These are phyloP conservation scores for Breviolum minutum DNA, from an alignment of 73 alveolate genomes.

Conservation along the genomic window DNA sequence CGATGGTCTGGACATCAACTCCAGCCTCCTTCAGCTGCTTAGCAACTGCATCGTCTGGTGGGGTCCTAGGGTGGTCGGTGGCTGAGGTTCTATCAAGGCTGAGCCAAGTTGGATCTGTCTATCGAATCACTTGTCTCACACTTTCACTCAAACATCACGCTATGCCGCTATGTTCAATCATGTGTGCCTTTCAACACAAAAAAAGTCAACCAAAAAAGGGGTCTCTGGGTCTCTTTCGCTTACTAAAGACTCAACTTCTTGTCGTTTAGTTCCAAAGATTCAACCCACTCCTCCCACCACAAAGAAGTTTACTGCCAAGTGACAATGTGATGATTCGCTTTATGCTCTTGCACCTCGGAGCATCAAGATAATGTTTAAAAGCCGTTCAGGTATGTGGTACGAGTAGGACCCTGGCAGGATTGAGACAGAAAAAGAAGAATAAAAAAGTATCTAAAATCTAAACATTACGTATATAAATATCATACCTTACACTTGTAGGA, in stretches of 20 bases:
- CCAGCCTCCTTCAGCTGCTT: conserved; percentile 82
- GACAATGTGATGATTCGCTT: conserved; percentile 79
- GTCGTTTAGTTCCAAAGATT: no score
- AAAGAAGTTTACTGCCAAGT: background rate
- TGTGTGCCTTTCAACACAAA: no score
- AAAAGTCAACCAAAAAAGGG: no score
- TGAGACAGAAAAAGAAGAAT: no score
- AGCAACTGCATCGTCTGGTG: conserved; percentile 45
- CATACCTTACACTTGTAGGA: no score
- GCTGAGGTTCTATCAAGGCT: background rate
- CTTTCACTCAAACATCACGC: background rate
- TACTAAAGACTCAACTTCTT: no score
- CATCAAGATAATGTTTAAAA: no score
- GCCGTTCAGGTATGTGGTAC: no score
- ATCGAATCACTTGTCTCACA: background rate
- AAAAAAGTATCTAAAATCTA: background rate
- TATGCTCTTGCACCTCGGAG: conserved; percentile 72
- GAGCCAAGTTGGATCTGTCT: background rate
- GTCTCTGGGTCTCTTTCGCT: no score
- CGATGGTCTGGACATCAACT: conserved; percentile 32
- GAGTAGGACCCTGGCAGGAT: background rate
- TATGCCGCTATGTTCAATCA: no score
- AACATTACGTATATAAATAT: background rate
- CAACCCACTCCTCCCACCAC: no score
- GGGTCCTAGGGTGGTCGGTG: conserved; percentile 3